Evolutionary conservation across 768 basidiomycete genomes (phyloP), one percentile per base, ranked within the genome.

Genomic region (Rubroboletus pulcherrimus): DNA sequence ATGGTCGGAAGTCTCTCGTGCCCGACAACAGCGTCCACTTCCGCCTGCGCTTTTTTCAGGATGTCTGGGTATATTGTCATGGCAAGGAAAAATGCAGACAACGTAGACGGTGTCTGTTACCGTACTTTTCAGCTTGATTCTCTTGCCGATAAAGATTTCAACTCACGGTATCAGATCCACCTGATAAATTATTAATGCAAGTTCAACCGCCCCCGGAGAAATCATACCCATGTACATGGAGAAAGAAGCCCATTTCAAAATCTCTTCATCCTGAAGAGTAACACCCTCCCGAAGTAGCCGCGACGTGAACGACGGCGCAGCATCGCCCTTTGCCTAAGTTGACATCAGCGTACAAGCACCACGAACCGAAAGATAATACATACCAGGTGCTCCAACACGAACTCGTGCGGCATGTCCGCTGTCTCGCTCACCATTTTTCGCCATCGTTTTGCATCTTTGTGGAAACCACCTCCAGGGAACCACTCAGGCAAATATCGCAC

Each of bases 391-490:
- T 64, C 55, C 44, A 56, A 30, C 4, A 60, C 57, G 29, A 54
- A 56, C 19, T 45, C 14, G 12, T 60, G 45, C 1, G 57, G 61
- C 10, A 15, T 49, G 11, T 55, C 33, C 11, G 43, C 55, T 1
- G 51, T 39, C 11, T 65, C 55, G 7, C 4, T 42, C 9, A 51
- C 39, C 39, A 55, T 26, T 48, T 42, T 38, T 9, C 52, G 21
- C 35, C 53, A 60, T 9, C n/a, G 19, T 31, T 33, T 55, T 7
- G 56, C 55, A 31, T 53, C 55, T n/a, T 40, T 57, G n/a, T 51
- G 56, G 39, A 66, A 66, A 8, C 58, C 52, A 6, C 51, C 42
- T 15, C 67, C 66, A 30, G 63, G 66, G 14, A 64, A 58, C 66
- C 64, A 68, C 4, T 52, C 58, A 0, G 62, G 66, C 5, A 64